These are phyloP conservation scores for Trichoderma virens DNA, from an alignment of 495 filamentous ascomycete species.

Conservation along the genomic window DNA sequence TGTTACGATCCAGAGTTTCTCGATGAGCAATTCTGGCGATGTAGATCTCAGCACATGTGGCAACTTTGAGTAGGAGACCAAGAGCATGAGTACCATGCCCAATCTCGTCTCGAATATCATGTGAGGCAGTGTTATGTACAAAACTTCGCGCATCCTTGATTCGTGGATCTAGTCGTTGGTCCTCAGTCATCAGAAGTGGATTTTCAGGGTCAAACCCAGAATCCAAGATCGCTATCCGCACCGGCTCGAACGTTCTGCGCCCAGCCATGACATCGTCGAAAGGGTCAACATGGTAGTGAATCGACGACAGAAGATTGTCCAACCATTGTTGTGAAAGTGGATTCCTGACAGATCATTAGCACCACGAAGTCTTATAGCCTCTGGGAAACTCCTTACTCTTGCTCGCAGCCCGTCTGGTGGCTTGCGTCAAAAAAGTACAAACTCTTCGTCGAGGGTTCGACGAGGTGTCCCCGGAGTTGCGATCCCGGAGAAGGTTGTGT, in stretches of 20 bases:
- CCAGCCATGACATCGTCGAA: constrained; percentile 13
- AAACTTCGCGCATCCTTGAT: constrained; percentile 24
- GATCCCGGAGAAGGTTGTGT: neutral
- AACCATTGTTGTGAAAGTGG: neutral
- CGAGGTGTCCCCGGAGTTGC: neutral
- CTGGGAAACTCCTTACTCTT: constrained; percentile 21
- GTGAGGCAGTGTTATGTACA: constrained; percentile 17
- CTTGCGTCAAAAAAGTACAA: constrained; percentile 25
- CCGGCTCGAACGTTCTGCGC: constrained; percentile 12
- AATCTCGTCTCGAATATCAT: constrained; percentile 24
- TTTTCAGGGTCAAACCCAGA: constrained; percentile 25
- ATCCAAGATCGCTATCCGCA: constrained; percentile 30
- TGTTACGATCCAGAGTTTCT: constrained; percentile 19
- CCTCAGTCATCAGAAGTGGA: constrained; percentile 16
- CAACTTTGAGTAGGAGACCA: constrained; percentile 25
- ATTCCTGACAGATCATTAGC: neutral
- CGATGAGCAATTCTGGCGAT: constrained; percentile 22
- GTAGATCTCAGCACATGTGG: constrained; percentile 27
- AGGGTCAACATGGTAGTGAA: constrained; percentile 19
- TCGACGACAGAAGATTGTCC: constrained; percentile 13
- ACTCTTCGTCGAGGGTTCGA: constrained; percentile 17
- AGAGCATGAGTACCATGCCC: constrained; percentile 29
- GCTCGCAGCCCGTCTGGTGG: constrained; percentile 19
- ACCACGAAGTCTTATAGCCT: constrained; percentile 8
- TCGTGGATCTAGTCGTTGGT: constrained; percentile 18